phyloP scores from a whole-genome alignment of 2,329 filamentous ascomycete species.

The Septoria linicola region DNA sequence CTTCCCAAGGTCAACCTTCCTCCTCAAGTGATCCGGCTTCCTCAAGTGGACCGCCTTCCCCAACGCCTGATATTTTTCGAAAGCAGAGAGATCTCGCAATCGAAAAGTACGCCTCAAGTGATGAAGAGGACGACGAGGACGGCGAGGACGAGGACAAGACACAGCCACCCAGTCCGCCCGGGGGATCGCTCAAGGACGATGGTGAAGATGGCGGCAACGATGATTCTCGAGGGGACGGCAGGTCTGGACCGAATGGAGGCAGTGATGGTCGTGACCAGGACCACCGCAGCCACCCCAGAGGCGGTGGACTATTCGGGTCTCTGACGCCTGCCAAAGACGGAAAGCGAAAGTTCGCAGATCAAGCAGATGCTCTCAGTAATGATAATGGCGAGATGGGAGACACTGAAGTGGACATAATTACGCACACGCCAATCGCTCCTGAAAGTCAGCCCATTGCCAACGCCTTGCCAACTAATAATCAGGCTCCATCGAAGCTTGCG shows the following conservation, averaged over 20 bases:
- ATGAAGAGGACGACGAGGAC: neutral
- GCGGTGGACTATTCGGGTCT: too few relatives aligned
- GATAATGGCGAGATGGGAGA: too few relatives aligned
- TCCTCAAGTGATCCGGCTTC: neutral
- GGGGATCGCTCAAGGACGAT: neutral
- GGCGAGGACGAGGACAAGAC: too few relatives aligned
- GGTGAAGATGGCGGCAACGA: neutral
- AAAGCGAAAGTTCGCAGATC: too few relatives aligned
- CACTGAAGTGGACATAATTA: too few relatives aligned
- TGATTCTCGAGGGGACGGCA: neutral
- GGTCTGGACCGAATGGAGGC: neutral
- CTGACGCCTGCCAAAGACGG: too few relatives aligned
- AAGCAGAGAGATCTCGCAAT: neutral
- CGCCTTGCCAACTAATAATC: too few relatives aligned
- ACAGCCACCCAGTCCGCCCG: neutral
- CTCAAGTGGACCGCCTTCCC: neutral
- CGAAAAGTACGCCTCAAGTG: conserved; percentile 3
- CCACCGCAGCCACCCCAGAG: neutral
- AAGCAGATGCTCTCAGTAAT: too few relatives aligned
- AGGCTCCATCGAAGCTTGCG: too few relatives aligned
- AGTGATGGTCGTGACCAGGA: neutral
- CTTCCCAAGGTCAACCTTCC: too few relatives aligned
- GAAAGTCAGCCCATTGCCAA: too few relatives aligned
- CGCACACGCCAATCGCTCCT: too few relatives aligned
- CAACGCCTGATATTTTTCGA: neutral